Evolutionary conservation across 2,329 filamentous ascomycete species (phyloP).

Genomic region (Colletotrichum plurivorum): DNA sequence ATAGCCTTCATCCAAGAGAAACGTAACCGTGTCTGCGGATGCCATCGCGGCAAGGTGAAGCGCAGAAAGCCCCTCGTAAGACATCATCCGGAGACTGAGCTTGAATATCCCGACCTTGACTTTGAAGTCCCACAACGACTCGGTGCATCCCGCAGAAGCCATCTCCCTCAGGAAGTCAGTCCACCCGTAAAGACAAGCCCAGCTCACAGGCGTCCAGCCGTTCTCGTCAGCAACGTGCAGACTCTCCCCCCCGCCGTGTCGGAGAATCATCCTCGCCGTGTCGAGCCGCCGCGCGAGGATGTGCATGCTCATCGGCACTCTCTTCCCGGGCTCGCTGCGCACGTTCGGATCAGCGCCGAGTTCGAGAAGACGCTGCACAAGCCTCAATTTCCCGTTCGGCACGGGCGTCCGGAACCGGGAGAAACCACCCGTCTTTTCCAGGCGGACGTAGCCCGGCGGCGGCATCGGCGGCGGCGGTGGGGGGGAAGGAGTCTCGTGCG

Average conservation of each 20-base stretch:
- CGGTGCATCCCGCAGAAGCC: neutral
- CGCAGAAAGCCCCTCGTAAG: neutral
- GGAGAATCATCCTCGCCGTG: neutral
- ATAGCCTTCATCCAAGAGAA: conserved; percentile 1
- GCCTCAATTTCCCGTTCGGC: neutral
- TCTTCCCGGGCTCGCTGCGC: neutral
- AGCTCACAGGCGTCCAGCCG: conserved; percentile 18
- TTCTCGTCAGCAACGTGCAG: neutral
- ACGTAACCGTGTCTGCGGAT: neutral
- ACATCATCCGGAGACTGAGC: neutral
- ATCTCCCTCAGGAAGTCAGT: neutral
- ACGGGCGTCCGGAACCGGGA: neutral
- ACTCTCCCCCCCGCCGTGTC: neutral
- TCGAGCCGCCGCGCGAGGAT: conserved; percentile 2
- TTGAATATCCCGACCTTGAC: neutral
- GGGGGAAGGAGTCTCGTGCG: neutral
- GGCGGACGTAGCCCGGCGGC: neutral
- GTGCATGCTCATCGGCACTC: conserved; percentile 8
- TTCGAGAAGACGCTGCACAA: conserved; percentile 3
- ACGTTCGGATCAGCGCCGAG: neutral
- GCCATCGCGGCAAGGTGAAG: conserved; percentile 12
- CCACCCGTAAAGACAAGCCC: conserved; percentile 19
- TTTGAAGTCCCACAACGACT: conserved; percentile 12
- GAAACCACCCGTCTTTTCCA: neutral
- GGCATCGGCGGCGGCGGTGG: neutral